A percentile compares a stretch with the other conserved stretches of the same genome.
Conservation (phyloP, 1,284 basidiomycete species). For the Irpex lacteus region DNA sequence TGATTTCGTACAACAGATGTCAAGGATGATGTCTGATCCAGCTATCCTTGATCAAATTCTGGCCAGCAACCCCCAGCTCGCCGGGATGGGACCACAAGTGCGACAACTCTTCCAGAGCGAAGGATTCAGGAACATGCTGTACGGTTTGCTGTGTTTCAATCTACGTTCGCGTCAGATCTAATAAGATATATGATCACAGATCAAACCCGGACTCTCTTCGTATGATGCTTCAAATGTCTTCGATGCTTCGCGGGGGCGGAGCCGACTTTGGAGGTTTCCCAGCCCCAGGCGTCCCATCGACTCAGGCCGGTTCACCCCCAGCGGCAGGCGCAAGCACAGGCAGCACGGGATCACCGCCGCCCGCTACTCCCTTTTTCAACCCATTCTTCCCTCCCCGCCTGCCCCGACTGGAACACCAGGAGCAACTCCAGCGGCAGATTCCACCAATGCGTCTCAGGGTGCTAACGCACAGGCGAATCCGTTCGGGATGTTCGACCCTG, state of each 20-base stretch:
- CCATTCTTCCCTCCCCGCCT: conserved; percentile 19
- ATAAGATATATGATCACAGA: conserved; percentile 30
- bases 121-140: conserved; percentile 83
- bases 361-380: conserved; percentile 21
- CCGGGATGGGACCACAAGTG: conserved; percentile 77
- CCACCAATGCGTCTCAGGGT: conserved; percentile 7
- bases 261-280: conserved; percentile 41
- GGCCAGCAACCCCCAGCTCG: conserved; percentile 77
- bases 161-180: neutral
- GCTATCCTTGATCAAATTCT: conserved; percentile 80
- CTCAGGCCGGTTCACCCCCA: conserved; percentile 15
- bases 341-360: conserved; percentile 17
- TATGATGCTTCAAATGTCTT: conserved; percentile 81
- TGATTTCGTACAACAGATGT: conserved; percentile 28
- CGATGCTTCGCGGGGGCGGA: conserved; percentile 45
- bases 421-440: conserved; percentile 18
- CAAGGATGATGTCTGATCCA: conserved; percentile 27
- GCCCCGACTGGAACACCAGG: conserved; percentile 18
- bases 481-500: conserved; percentile 36
- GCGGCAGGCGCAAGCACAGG: conserved; percentile 8
- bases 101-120: conserved; percentile 78
- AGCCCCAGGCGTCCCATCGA: conserved; percentile 51
- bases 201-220: conserved; percentile 78
- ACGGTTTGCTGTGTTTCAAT: conserved; percentile 23
- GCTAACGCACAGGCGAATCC: conserved; percentile 4